Base-by-base conservation (phyloP, 768 basidiomycete genomes). In the Pulveroboletus sp. region DNA sequence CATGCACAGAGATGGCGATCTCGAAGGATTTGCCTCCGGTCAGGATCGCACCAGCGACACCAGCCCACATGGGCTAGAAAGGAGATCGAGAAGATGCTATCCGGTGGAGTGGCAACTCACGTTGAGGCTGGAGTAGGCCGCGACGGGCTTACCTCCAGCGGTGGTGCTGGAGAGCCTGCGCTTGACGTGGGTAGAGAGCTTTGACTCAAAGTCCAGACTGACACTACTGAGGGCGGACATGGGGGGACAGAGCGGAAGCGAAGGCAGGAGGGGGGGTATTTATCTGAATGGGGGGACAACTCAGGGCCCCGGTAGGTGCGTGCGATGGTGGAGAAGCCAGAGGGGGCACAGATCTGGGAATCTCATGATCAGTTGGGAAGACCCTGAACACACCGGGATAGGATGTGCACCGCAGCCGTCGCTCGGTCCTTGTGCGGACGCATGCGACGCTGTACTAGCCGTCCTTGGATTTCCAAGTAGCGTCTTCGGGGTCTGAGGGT, bases 21-120 rank as follows among this genome's bases (percentile, higher is more conserved):
- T 90, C 86, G 51, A 77, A 82, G 49, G 77, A 70, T 44, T 76
- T 77, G 49, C 77, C 79, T 61, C 81, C 79, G 62, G 82, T 76
- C 62, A 82, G 64, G 42, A 81, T 64, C 21, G 70, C 71, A 36
- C 86, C 86, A 3, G 87, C 83, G 43, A 90, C 75, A 59, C 86
- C 89, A 53, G 83, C 86, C 88, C 89, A 92, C 89, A 92, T 89
- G 18, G 89, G 86, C 89, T 91, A 62, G 35, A 59, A 46, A 58
- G 47, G 9, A 50, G 37, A 63, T 58, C 43, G 59, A 27, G 46
- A 51, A 49, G 46, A 50, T 7, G 21, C 43, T 17, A 43, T 35
- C 30, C 15, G 31, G 11, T 1, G 40, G 37, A 43, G 36, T 10
- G 18, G 37, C 24, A 49, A 70, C 81, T 68, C 60, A 89, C 87